Evolutionary conservation across 78 protist species (phyloP), one percentile per base, ranked within the genome.

Genomic region (Dictyostelium firmibasis): DNA sequence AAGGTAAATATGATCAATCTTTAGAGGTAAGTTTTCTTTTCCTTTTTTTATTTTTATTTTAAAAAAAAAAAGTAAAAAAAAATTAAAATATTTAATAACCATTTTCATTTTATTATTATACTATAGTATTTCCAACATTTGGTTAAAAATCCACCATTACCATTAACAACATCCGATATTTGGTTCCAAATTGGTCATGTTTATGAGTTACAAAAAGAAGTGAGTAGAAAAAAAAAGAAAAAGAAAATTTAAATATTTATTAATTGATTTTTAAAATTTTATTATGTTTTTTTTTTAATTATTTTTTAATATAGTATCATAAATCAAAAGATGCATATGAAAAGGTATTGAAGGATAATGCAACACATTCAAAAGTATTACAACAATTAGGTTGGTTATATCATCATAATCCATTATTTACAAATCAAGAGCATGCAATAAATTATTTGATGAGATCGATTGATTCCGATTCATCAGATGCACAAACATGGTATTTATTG

Each of bases 111-210:
- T 86, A 4, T n/a, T 86, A 29, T 75, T 43, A 23, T 86, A 29
- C 57, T 43, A 23, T 64, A 96, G 97, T 95, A 86, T 84, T 97
- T 97, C 81, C 44, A 53, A 38, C 35, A 27, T 69, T 78, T 97
- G 27, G 79, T 88, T 9, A 36, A 77, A 16, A 27, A 64, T 31
- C 98, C 98, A 25, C 98, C 98, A 4, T 7, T 31, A n/a, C 98
- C 98, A 23, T 85, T 97, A 36, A 38, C 91, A 4, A 31, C 96
- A 14, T 84, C 97, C 1, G 98, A 97, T 35, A 83, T 97, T 29
- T 96, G 97, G 98, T 96, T 97, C 76, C 98, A 97, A 50, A 95
- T 96, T 57, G 98, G 98, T 14, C 98, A 97, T 76, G 86, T 97
- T 14, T 94, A 97, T 85, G 98, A 97, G 84, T 94, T 97, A 69